Evolutionary conservation across 2,329 filamentous ascomycete species (phyloP).

Genomic region (Lachnellula subtilissima): DNA sequence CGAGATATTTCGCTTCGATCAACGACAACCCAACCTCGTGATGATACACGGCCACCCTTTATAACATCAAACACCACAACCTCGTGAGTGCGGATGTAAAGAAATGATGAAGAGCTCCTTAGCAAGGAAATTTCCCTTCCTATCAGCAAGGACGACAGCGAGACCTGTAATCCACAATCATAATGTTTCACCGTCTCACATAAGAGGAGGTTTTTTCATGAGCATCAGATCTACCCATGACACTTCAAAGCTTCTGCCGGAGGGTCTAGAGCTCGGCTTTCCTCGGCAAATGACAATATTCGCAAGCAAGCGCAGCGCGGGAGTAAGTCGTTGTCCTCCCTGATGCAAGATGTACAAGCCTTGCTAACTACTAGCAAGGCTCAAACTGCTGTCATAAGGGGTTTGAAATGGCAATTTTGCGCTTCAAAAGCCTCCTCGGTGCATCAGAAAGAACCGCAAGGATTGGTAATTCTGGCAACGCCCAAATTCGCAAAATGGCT

Average conservation of each 20-base stretch:
- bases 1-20: too few relatives aligned
- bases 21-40: neutral
- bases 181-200: too few relatives aligned
- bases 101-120: neutral
- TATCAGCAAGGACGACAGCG: too few relatives aligned
- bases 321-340: neutral
- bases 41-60: neutral
- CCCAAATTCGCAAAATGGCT: conserved; percentile 29
- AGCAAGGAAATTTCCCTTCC: neutral
- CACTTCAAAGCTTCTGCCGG: neutral
- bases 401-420: neutral
- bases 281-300: neutral
- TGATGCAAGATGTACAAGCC: neutral
- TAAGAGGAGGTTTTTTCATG: too few relatives aligned
- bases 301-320: neutral
- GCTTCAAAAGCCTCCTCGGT: neutral
- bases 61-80: neutral
- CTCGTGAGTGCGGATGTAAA: neutral
- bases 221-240: neutral
- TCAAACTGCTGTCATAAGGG: neutral
- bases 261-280: neutral
- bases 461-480: conserved; percentile 32
- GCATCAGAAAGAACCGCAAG: conserved; percentile 1
- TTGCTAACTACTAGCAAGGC: neutral
- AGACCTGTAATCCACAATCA: too few relatives aligned